Percentiles rank a stretch among this genome's conserved stretches.
These are phyloP conservation scores for Triadica sebifera DNA, from an alignment of 345 rosid species.

Conservation along the genomic window DNA sequence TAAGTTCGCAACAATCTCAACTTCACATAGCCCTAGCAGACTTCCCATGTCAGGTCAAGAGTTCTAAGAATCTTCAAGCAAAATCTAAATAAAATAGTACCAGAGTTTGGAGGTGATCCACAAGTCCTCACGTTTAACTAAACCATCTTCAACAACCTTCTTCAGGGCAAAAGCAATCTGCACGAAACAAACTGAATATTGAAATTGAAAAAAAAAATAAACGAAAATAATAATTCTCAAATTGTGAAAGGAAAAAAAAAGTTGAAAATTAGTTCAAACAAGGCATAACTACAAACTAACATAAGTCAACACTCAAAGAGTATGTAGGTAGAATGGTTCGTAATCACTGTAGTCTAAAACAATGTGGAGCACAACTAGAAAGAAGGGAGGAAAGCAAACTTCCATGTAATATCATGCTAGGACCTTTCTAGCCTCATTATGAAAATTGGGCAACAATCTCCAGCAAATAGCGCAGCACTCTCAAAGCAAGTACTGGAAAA, in stretches of 20 bases:
- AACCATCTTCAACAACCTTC: conserved; percentile 33
- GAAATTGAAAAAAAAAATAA: neutral
- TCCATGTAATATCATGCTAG: neutral
- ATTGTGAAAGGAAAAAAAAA: neutral
- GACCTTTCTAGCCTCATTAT: neutral
- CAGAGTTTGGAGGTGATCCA: conserved; percentile 48
- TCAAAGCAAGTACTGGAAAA: too few species aligned
- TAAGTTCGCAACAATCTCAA: neutral
- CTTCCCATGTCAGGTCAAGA: neutral
- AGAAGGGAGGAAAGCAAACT: neutral
- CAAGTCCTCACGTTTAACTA: conserved; percentile 40
- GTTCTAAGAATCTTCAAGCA: neutral
- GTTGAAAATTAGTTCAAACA: neutral
- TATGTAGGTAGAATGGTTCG: neutral
- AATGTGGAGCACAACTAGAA: too few species aligned
- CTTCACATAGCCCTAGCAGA: neutral
- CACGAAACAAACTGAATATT: neutral
- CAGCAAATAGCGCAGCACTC: too few species aligned
- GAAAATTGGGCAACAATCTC: too few species aligned
- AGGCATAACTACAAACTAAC: neutral
- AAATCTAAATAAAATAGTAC: neutral
- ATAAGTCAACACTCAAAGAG: neutral
- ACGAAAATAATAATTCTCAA: neutral
- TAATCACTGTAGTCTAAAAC: too few species aligned
- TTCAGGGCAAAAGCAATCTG: conserved; percentile 39